Evolutionary conservation across 192 early-diverging fungal genomes (phyloP).

Genomic region (Backusella luteola): DNA sequence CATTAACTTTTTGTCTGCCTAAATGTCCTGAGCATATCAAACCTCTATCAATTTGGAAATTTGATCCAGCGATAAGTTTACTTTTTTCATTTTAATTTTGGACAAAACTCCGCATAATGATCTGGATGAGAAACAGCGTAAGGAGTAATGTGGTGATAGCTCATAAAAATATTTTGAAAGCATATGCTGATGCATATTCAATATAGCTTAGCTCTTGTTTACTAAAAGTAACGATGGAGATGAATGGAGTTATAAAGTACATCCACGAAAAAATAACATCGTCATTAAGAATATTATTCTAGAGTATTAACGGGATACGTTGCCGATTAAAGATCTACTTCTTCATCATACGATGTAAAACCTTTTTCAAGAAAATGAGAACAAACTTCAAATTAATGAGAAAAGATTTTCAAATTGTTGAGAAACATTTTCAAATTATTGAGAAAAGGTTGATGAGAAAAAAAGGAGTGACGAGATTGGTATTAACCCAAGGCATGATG

Average conservation of each 20-base stretch:
- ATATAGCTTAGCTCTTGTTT: not conserved
- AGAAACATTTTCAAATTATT: too few relatives aligned
- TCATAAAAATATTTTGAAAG: too few relatives aligned
- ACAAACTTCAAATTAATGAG: too few relatives aligned
- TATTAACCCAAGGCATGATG: too few relatives aligned
- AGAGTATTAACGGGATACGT: not conserved
- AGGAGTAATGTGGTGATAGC: not conserved
- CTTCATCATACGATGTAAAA: not conserved
- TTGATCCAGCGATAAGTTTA: conserved; percentile 2
- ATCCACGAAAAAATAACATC: not conserved
- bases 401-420: too few relatives aligned
- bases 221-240: not conserved
- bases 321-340: not conserved
- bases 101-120: not conserved
- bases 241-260: not conserved
- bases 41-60: not conserved
- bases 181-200: not conserved
- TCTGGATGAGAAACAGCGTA: not conserved
- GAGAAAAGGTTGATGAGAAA: too few relatives aligned
- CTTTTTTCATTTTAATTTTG: not conserved
- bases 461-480: too few relatives aligned
- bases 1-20: not conserved
- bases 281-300: not conserved
- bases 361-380: too few relatives aligned
- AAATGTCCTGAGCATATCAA: not conserved